Evolutionary conservation across 768 basidiomycete genomes (phyloP), one percentile per base, ranked within the genome.

Genomic region (Pulveroboletus sp.): DNA sequence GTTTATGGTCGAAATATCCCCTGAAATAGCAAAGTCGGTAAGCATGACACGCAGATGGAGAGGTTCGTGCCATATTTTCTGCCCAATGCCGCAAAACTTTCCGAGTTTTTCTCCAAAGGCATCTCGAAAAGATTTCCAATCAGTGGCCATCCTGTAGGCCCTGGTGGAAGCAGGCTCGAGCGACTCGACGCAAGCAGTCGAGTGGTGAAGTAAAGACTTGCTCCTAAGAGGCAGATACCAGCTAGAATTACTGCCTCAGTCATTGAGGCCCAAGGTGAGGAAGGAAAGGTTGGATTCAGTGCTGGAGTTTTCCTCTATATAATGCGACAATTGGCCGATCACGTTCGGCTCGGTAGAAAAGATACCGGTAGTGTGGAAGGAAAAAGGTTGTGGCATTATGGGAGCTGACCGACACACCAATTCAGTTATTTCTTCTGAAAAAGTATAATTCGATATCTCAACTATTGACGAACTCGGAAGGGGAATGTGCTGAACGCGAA

Each of bases 91-190:
- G 76, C 68, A 53, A 80, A 82, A 0, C 71, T 77, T 17, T 76
- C 49, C 79, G 80, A 82, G 50, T 73, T 73, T 54, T 73, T 67
- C 29, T 72, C 70, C 14, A 64, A 60, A 26, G 82, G 77, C 72
- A 82, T 76, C 53, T 79, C 76, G 26, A 79, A 63, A 10, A 77
- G 57, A 51, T 78, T 82, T 16, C 81, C 82, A 20, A 82, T 60
- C 9, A 83, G 19, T 14, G 74, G 80, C 51, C 46, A 55, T 2
- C 57, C 56, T 36, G 27, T 34, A 4, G 62, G 62, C 5, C 62
- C 62, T 17, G 55, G 63, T 20, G 62, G 62, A 35, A 55, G 49
- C 12, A n/a, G 43, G 26, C 3, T 6, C 6, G 30, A 44, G 17
- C 5, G 24, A 16, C 35, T 49, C 14, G 46, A 49, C 13, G 27